Percentiles rank a stretch among this genome's conserved stretches.
phyloP scores from a whole-genome alignment of 1,284 basidiomycete genomes.

The Leucocoprinus gongylophorus region DNA sequence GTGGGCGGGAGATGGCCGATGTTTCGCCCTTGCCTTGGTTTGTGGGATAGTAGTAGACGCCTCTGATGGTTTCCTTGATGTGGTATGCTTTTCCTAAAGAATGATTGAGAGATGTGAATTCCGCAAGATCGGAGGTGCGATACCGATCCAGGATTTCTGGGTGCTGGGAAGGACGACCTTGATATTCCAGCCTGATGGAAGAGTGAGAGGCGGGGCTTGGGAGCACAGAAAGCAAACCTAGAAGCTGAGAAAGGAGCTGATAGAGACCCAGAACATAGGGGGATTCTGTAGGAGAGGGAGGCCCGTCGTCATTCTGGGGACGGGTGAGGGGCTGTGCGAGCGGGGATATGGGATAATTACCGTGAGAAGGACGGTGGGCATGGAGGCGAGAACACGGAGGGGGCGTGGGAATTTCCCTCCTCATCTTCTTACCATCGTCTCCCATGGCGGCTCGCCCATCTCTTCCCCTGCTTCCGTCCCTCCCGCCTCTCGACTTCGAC shows the following conservation, averaged over 20 bases:
- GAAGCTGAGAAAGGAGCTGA: slow-evolving; percentile 51
- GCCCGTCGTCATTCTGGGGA: slow-evolving; percentile 81
- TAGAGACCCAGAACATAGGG: slow-evolving; percentile 83
- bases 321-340: slow-evolving; percentile 5
- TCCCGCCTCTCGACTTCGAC: slow-evolving; percentile 23
- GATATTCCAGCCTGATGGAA: slow-evolving; percentile 67
- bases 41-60: slow-evolving; percentile 77
- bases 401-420: neutral
- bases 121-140: slow-evolving; percentile 12
- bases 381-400: neutral
- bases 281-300: slow-evolving; percentile 61
- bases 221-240: slow-evolving; percentile 40
- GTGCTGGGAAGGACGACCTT: slow-evolving; percentile 83
- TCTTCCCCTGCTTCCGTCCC: slow-evolving; percentile 18
- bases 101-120: slow-evolving; percentile 4
- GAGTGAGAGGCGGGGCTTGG: slow-evolving; percentile 1
- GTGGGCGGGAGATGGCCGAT: slow-evolving; percentile 51
- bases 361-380: slow-evolving; percentile 47
- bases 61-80: slow-evolving; percentile 71
- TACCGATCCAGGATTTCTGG: slow-evolving; percentile 90
- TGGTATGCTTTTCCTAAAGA: slow-evolving; percentile 73
- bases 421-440: slow-evolving; percentile 8
- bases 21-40: slow-evolving; percentile 72
- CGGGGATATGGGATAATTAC: slow-evolving; percentile 27
- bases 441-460: slow-evolving; percentile 20